Evolutionary conservation across 371 early-diverging fungal species (phyloP).

Genomic region (Mortierella sp.): DNA sequence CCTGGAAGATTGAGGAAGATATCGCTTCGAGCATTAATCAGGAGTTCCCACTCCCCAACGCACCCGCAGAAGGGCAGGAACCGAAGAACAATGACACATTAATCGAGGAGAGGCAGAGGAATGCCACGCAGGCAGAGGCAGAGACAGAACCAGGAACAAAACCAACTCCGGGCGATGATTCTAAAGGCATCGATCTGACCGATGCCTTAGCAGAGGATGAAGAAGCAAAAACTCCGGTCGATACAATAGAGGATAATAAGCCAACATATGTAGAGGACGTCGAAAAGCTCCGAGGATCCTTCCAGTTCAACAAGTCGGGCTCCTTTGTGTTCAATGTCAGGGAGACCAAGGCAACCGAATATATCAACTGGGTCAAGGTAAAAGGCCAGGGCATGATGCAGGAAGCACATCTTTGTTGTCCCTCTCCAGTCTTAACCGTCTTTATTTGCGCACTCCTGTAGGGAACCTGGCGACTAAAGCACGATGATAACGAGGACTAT

Average conservation of each 20-base stretch:
- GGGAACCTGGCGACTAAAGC: conserved; percentile 66
- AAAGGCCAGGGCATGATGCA: too few species aligned
- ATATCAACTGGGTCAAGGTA: conserved; percentile 67
- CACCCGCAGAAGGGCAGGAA: conserved; percentile 26
- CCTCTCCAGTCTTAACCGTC: not conserved
- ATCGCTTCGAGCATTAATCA: conserved; percentile 12
- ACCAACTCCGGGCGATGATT: not conserved
- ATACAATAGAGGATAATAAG: conserved; percentile 36
- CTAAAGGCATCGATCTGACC: not conserved
- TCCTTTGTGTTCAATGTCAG: conserved; percentile 63
- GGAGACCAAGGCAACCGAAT: conserved; percentile 59
- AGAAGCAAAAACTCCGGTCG: conserved; percentile 10
- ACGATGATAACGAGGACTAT: conserved; percentile 63
- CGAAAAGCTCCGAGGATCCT: conserved; percentile 25
- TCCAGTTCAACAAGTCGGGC: conserved; percentile 45
- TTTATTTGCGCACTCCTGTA: conserved; percentile 17
- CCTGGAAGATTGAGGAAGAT: conserved; percentile 21
- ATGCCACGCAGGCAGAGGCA: not conserved
- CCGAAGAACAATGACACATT: conserved; percentile 16
- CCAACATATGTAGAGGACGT: conserved; percentile 38
- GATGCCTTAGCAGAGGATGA: not conserved
- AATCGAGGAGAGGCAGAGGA: not conserved
- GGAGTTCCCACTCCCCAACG: conserved; percentile 47
- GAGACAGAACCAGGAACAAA: not conserved
- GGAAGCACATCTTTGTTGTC: not conserved